These are phyloP conservation scores for Fusarium sp. DNA, from an alignment of 2,329 filamentous ascomycete species.

Conservation along the genomic window DNA sequence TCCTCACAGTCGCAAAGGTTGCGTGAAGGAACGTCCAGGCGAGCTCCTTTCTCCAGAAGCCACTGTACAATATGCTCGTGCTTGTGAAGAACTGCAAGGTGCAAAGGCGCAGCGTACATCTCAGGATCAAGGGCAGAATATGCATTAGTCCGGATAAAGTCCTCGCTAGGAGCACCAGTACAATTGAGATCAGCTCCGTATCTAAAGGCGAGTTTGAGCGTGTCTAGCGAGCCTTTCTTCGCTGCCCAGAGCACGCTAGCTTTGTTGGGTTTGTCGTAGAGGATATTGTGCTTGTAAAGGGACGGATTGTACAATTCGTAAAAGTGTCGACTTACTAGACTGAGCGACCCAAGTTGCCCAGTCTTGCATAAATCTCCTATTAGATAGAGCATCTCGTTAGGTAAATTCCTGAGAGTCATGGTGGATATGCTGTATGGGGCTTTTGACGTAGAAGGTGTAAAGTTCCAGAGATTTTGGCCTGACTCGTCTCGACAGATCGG, in stretches of 20 bases:
- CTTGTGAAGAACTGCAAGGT: not conserved
- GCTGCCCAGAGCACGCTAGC: conserved; percentile 9
- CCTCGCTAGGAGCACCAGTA: not conserved
- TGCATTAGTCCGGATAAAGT: not conserved
- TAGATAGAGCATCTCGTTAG: not conserved
- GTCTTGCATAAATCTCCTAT: not conserved
- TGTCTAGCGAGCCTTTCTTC: not conserved
- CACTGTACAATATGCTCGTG: conserved; percentile 11
- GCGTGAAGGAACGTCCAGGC: not conserved
- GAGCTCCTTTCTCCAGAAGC: conserved; percentile 21
- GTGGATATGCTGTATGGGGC: fast-evolving
- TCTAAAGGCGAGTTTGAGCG: conserved; percentile 6
- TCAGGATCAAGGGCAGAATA: not conserved
- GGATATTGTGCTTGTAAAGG: conserved; percentile 12
- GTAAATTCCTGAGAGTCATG: not conserved
- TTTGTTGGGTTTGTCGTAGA: not conserved
- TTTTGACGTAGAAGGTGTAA: not conserved
- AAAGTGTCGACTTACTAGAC: not conserved
- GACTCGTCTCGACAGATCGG: no score
- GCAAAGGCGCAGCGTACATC: conserved; percentile 2
- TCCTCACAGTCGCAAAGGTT: not conserved
- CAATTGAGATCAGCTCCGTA: conserved; percentile 10
- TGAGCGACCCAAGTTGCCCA: conserved; percentile 1
- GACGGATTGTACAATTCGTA: conserved; percentile 7
- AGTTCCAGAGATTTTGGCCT: no score